phyloP scores from a whole-genome alignment of 495 filamentous ascomycete species.

The Annulohypoxylon nitens region DNA sequence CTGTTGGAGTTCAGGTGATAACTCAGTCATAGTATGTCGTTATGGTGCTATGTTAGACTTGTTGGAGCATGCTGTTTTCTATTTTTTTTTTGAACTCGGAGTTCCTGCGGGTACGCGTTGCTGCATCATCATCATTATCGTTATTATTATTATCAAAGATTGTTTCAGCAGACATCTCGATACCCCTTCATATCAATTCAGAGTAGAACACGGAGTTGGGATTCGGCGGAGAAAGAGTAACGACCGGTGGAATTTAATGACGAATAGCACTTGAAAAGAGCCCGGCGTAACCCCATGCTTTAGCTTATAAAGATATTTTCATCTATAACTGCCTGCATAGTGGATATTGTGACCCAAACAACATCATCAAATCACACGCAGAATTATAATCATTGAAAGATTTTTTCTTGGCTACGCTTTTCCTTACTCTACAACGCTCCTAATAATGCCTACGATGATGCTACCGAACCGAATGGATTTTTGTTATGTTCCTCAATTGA shows the following conservation, averaged over 20 bases:
- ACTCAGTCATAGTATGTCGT: not conserved
- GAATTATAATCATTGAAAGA: not conserved
- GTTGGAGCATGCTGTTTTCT: conserved; percentile 9
- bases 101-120: conserved; percentile 11
- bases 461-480: conserved; percentile 3
- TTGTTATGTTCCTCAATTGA: conserved; percentile 15
- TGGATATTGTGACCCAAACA: not conserved
- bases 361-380: not conserved
- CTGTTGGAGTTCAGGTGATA: not conserved
- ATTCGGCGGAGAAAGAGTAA: conserved; percentile 9
- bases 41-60: not conserved
- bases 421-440: conserved; percentile 18
- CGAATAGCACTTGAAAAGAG: conserved; percentile 6
- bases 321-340: not conserved
- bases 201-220: conserved; percentile 31
- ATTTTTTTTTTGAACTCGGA: conserved; percentile 19
- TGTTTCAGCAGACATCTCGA: conserved; percentile 40
- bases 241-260: conserved; percentile 26
- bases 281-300: conserved; percentile 15
- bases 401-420: conserved; percentile 3
- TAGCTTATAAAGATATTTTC: conserved; percentile 14
- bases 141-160: conserved; percentile 22
- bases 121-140: not conserved
- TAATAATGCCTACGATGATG: conserved; percentile 23
- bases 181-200: conserved; percentile 38